phyloP scores from a whole-genome alignment of 495 filamentous ascomycete genomes.

The Hyaloscypha finlandica region DNA sequence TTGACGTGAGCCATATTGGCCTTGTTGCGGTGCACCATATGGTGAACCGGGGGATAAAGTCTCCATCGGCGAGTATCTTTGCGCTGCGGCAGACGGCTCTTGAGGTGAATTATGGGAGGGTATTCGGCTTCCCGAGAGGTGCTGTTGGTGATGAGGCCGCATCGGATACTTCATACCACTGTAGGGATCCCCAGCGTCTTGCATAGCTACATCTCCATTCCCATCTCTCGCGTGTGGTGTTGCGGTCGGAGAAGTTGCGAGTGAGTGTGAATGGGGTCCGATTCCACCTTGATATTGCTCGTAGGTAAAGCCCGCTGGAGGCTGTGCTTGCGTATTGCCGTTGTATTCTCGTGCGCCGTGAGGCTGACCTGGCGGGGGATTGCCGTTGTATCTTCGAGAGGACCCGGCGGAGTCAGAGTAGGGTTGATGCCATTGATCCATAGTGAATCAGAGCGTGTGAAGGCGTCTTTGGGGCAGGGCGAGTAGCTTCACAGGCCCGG shows the following conservation, averaged over 20 bases:
- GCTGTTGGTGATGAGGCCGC: conserved; percentile 64
- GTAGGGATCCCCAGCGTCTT: conserved; percentile 81
- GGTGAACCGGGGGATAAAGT: conserved; percentile 60
- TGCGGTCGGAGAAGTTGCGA: conserved; percentile 64
- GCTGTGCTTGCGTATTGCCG: conserved; percentile 56
- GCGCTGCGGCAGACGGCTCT: conserved; percentile 72
- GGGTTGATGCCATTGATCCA: conserved; percentile 58
- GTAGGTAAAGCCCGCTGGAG: conserved; percentile 68
- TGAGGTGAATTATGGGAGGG: conserved; percentile 58
- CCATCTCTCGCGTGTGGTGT: conserved; percentile 70
- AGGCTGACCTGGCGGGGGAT: conserved; percentile 37
- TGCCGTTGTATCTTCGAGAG: conserved; percentile 53
- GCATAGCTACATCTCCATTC: conserved; percentile 88
- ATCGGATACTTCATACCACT: conserved; percentile 79
- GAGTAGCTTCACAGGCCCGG: conserved; percentile 6
- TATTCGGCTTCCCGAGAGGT: conserved; percentile 48
- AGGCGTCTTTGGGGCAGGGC: not conserved
- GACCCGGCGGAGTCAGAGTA: conserved; percentile 47
- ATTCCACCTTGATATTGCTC: conserved; percentile 66
- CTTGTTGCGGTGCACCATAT: conserved; percentile 43
- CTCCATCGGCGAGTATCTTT: conserved; percentile 95
- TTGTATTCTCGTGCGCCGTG: conserved; percentile 43
- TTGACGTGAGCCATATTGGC: conserved; percentile 49
- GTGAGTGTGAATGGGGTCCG: conserved; percentile 53
- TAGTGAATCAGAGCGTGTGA: conserved; percentile 37